Evolutionary conservation across 495 filamentous ascomycete genomes (phyloP).

Genomic region (Cairneyella variabilis): DNA sequence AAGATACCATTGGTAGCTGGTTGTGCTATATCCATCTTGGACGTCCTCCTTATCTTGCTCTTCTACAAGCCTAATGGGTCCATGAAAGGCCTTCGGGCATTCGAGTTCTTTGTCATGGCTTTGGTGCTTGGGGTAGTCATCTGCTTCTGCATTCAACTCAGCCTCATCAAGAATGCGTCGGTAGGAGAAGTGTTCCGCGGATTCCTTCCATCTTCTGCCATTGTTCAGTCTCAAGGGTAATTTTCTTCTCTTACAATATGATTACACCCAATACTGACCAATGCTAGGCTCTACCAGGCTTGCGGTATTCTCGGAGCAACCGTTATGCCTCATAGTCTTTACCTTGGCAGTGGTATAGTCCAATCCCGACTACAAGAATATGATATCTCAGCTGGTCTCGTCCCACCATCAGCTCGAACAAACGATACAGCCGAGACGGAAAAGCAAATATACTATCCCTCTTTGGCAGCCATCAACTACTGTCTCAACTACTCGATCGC

Average conservation of each 20-base stretch:
- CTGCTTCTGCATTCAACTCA: slow-evolving; percentile 90
- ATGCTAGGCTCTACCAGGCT: slow-evolving; percentile 71
- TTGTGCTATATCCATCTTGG: slow-evolving; percentile 78
- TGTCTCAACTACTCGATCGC: slow-evolving; percentile 79
- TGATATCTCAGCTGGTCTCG: slow-evolving; percentile 59
- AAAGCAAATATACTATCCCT: slow-evolving; percentile 68
- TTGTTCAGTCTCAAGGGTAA: slow-evolving; percentile 68
- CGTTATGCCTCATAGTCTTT: slow-evolving; percentile 91
- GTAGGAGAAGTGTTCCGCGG: slow-evolving; percentile 77
- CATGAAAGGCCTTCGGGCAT: slow-evolving; percentile 68
- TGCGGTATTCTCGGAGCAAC: slow-evolving; percentile 92
- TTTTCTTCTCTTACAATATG: background rate
- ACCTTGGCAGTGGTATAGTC: slow-evolving; percentile 84
- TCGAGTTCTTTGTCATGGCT: slow-evolving; percentile 76
- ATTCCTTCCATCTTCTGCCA: slow-evolving; percentile 72
- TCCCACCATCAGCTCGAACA: slow-evolving; percentile 28
- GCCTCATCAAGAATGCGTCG: slow-evolving; percentile 63
- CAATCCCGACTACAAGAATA: slow-evolving; percentile 78
- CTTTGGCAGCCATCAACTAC: slow-evolving; percentile 68
- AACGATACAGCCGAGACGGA: slow-evolving; percentile 22
- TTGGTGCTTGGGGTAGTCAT: slow-evolving; percentile 81
- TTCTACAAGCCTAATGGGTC: slow-evolving; percentile 77
- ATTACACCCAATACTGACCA: slow-evolving; percentile 18
- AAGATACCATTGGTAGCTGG: slow-evolving; percentile 81
- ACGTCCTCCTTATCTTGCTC: slow-evolving; percentile 80